These are phyloP conservation scores for Physaria fendleri DNA, from an alignment of 345 rosid genomes.

Conservation along the genomic window DNA sequence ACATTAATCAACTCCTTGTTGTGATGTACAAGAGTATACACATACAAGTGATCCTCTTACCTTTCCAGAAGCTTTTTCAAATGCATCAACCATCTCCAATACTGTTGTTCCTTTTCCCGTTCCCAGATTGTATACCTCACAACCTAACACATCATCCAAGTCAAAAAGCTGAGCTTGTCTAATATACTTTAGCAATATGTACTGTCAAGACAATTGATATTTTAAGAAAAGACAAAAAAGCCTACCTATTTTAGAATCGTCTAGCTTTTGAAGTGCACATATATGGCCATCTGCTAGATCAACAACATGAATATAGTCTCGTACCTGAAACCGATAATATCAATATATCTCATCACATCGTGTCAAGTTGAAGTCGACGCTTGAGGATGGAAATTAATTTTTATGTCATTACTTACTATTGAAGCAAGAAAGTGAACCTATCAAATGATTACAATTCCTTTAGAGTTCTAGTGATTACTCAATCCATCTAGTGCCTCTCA, in stretches of 20 bases:
- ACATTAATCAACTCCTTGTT: neutral
- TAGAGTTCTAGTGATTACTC: neutral
- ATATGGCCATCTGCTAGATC: slow-evolving; percentile 96
- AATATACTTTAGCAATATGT: neutral
- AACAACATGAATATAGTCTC: slow-evolving; percentile 92
- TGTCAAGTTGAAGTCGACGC: neutral
- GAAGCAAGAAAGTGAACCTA: neutral
- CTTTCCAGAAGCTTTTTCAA: slow-evolving; percentile 93
- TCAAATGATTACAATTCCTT: neutral
- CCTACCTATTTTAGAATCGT: slow-evolving; percentile 61
- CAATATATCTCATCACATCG: neutral
- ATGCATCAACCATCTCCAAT: slow-evolving; percentile 90
- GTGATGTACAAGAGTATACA: neutral
- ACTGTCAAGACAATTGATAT: neutral
- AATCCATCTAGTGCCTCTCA: neutral
- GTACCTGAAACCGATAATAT: slow-evolving; percentile 49
- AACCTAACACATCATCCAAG: slow-evolving; percentile 41
- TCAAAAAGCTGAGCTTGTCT: neutral
- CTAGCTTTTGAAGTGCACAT: slow-evolving; percentile 71
- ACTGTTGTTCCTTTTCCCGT: slow-evolving; percentile 97
- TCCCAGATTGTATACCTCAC: slow-evolving; percentile 93
- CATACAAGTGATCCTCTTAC: slow-evolving; percentile 31
- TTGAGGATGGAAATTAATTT: neutral
- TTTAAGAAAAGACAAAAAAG: neutral
- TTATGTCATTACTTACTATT: neutral